Evolutionary conservation across 2,329 filamentous ascomycete genomes (phyloP).

Genomic region (Didymella arachidicola): DNA sequence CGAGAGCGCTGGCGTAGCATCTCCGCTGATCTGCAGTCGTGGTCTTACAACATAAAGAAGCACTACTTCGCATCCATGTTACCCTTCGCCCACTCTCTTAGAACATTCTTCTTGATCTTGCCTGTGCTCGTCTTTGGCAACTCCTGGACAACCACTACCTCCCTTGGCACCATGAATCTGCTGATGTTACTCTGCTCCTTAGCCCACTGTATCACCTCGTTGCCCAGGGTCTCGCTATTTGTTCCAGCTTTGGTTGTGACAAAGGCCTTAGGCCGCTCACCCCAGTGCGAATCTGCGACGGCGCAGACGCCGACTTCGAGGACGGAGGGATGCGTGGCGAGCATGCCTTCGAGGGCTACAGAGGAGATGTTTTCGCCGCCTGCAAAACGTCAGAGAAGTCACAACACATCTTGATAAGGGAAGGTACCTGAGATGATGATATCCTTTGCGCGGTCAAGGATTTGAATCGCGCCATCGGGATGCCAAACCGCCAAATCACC

Average conservation of each 20-base stretch:
- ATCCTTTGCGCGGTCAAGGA: slow-evolving; percentile 92
- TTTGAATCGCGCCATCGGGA: slow-evolving; percentile 87
- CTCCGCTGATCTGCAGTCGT: too few relatives aligned
- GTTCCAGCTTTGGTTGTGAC: slow-evolving; percentile 73
- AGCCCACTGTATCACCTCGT: slow-evolving; percentile 85
- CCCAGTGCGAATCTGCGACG: slow-evolving; percentile 89
- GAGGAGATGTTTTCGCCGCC: slow-evolving; percentile 97
- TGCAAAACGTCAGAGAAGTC: slow-evolving; percentile 42
- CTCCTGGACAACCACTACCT: slow-evolving; percentile 81
- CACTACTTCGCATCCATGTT: slow-evolving; percentile 42
- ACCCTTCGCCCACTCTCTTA: slow-evolving; percentile 83
- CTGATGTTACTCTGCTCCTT: slow-evolving; percentile 81
- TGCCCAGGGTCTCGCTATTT: slow-evolving; percentile 65
- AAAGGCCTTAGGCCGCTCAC: slow-evolving; percentile 94
- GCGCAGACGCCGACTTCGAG: slow-evolving; percentile 92
- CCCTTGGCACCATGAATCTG: slow-evolving; percentile 83
- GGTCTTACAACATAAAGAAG: not conserved
- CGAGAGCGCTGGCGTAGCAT: not conserved
- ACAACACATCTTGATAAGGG: slow-evolving; percentile 7
- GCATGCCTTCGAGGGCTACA: slow-evolving; percentile 87
- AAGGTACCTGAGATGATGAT: slow-evolving; percentile 90
- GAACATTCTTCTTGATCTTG: slow-evolving; percentile 93
- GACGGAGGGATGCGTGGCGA: slow-evolving; percentile 85
- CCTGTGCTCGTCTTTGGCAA: slow-evolving; percentile 97
- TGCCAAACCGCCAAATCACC: slow-evolving; percentile 95